Evolutionary conservation across 352 stramenopile genomes (phyloP).

Genomic region (Peronospora farinosa): DNA sequence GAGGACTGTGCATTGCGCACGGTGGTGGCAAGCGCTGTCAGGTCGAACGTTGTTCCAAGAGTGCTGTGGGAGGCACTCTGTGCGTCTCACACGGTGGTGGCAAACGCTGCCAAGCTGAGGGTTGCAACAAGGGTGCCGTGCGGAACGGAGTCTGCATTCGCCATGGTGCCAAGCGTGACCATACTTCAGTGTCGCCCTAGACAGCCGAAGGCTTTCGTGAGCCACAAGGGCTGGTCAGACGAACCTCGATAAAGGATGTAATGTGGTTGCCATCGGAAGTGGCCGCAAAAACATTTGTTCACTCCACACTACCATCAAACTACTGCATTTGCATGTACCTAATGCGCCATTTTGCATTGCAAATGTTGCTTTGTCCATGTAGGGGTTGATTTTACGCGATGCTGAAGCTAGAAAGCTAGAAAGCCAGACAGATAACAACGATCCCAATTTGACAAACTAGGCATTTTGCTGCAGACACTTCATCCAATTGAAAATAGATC

Average conservation of each 20-base stretch:
- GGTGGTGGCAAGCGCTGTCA: conserved; percentile 78
- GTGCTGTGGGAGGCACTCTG: conserved; percentile 51
- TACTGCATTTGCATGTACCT: conserved; percentile 5
- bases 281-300: conserved; percentile 29
- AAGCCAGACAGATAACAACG: conserved; percentile 3
- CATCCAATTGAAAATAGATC: conserved; percentile 26
- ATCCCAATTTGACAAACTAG: not conserved
- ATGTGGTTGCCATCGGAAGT: conserved; percentile 35
- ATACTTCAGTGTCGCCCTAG: conserved; percentile 20
- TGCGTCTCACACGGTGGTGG: conserved; percentile 71
- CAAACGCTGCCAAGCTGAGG: conserved; percentile 63
- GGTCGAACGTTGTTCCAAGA: conserved; percentile 57
- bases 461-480: conserved; percentile 9
- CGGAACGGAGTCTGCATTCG: conserved; percentile 84
- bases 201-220: conserved; percentile 10
- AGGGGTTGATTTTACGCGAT: conserved; percentile 8
- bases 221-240: conserved; percentile 4
- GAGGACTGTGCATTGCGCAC: conserved; percentile 76
- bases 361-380: conserved; percentile 3
- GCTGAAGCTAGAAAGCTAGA: conserved; percentile 14
- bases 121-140: conserved; percentile 80
- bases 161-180: conserved; percentile 67
- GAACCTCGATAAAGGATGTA: conserved; percentile 24
- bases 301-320: too few relatives aligned
- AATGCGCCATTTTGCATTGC: conserved; percentile 7